These are phyloP conservation scores for Coemansia sp. DNA, from an alignment of 192 early-diverging fungal genomes.

Conservation along the genomic window DNA sequence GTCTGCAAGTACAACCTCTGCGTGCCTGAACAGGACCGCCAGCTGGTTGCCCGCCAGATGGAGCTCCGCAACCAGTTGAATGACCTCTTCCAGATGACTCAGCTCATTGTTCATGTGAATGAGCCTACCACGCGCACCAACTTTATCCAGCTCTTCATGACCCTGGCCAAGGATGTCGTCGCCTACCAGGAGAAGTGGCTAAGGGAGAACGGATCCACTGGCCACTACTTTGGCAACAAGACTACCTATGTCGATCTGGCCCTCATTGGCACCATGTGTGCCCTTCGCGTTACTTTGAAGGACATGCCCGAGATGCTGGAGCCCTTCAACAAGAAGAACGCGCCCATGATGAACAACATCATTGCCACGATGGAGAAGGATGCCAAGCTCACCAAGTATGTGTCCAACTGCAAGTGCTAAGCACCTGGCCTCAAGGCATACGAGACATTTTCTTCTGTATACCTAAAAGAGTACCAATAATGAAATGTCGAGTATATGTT, in stretches of 20 bases:
- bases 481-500: no score
- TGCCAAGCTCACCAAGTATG: background rate
- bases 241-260: constrained; percentile 44
- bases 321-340: constrained; percentile 13
- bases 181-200: constrained; percentile 46
- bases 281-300: background rate
- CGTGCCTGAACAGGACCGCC: constrained; percentile 10
- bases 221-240: constrained; percentile 54
- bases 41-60: constrained; percentile 27
- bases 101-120: background rate
- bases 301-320: constrained; percentile 2
- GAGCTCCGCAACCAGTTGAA: constrained; percentile 22
- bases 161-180: constrained; percentile 14
- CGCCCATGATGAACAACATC: constrained; percentile 13
- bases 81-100: constrained; percentile 2
- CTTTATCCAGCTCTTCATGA: constrained; percentile 10
- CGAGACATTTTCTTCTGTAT: no score
- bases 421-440: no score
- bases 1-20: constrained; percentile 36
- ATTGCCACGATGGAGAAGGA: constrained; percentile 5
- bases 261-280: background rate
- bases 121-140: background rate
- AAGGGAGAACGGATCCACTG: constrained; percentile 55
- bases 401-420: constrained; percentile 3
- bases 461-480: no score